Conservation (phyloP, 2,329 filamentous ascomycete genomes). For the Trichoderma lentiforme region DNA sequence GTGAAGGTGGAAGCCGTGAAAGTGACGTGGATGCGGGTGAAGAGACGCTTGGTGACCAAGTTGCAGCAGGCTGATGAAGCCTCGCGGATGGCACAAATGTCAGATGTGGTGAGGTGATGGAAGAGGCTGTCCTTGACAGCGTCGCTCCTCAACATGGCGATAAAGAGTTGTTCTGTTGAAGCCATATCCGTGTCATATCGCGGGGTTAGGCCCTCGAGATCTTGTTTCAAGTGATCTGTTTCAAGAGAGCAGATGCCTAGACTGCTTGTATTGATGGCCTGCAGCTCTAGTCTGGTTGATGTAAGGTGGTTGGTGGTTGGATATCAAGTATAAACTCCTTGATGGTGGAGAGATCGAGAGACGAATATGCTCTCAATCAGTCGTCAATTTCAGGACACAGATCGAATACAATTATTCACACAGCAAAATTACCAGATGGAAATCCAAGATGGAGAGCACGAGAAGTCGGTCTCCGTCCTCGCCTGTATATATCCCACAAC, state of each 20-base stretch:
- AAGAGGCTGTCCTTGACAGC: conserved; percentile 50
- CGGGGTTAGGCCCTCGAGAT: conserved; percentile 14
- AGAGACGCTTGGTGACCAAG: conserved; percentile 65
- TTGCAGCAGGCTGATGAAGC: conserved; percentile 68
- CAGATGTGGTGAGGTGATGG: conserved; percentile 46
- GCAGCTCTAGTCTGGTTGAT: not conserved
- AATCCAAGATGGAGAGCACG: not conserved
- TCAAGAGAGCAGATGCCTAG: not conserved
- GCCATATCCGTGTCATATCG: conserved; percentile 55
- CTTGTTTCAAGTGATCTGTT: not conserved
- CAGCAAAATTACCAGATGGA: not conserved
- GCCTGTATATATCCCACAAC: conserved; percentile 12
- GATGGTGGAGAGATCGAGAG: not conserved
- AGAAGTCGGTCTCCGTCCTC: not conserved
- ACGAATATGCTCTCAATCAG: not conserved
- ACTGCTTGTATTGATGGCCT: not conserved
- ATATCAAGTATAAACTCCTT: not conserved
- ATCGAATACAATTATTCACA: not conserved
- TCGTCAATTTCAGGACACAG: not conserved
- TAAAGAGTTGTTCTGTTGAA: conserved; percentile 47
- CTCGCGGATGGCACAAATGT: conserved; percentile 60
- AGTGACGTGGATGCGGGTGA: conserved; percentile 64
- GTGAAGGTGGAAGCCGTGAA: conserved; percentile 76
- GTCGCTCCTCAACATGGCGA: conserved; percentile 54
- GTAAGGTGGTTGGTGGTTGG: not conserved